Evolutionary conservation across 208 protist species (phyloP), one percentile per base, ranked within the genome.

Genomic region (Crithidia thermophila): DNA sequence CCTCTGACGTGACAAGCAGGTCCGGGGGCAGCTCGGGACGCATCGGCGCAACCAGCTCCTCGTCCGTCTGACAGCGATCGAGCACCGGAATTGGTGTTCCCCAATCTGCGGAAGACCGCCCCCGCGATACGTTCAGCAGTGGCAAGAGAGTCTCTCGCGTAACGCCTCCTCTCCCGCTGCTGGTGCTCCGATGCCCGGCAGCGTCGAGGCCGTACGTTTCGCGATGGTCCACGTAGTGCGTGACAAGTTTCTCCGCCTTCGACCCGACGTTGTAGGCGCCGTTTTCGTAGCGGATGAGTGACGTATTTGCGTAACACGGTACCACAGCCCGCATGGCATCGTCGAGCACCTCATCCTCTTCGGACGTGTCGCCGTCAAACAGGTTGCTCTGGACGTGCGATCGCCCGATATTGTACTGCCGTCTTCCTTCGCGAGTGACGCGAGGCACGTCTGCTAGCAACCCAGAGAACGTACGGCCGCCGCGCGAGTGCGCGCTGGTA

Each of bases 181-280:
- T 30, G 28, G 40, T 47, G 2, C 20, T 21, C 5, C 55, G 51
- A 18, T 69, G 69, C 0, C 33, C 67, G 10, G 84, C 71, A n/a
- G 71, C 77, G 20, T 75, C 73, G 21, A 91, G 52, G 16, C 75
- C 89, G 70, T 94, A 95, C 47, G 65, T 67, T 46, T 91, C 84
- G n/a, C 90, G 77, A 39, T 90, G 77, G 40, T 55, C 72, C 0
- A 91, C 63, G 51, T 92, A 92, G 72, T 95, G 90, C 7, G 58
- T 43, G 4, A 79, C 73, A 27, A 95, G 75, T 6, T 56, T 76
- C 16, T 70, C 77, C 21, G 59, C 67, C 49, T 65, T 69, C 1
- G 82, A 90, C 30, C 90, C 90, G 6, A 91, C 71, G 65, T 95
- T 95, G 77, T 95, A 95, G 23, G 86, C 85, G n/a, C 79, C 79